Evolutionary conservation across 495 filamentous ascomycete species (phyloP).

Genomic region (Penicillium canescens): DNA sequence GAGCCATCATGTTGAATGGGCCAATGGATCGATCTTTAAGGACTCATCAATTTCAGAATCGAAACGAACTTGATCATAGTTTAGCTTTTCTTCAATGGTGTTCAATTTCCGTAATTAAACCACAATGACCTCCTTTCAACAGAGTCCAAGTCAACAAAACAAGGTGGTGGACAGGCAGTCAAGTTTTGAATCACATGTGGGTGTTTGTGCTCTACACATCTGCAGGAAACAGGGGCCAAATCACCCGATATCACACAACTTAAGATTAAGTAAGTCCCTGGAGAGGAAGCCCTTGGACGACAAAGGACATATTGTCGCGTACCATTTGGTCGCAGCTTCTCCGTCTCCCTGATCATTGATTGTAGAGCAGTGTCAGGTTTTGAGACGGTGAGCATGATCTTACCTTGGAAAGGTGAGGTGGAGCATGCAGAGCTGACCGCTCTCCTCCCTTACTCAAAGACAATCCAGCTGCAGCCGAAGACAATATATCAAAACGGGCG

Average conservation of each 20-base stretch:
- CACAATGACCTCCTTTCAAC: not conserved
- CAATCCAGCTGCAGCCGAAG: conserved; percentile 11
- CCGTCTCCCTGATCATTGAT: not conserved
- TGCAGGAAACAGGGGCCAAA: conserved; percentile 15
- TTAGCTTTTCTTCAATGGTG: too few species aligned
- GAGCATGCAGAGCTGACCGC: not conserved
- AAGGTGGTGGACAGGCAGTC: conserved; percentile 1
- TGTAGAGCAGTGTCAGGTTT: not conserved
- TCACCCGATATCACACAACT: conserved; percentile 15
- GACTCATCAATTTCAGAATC: too few species aligned
- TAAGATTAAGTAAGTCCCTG: not conserved
- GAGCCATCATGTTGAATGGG: too few species aligned
- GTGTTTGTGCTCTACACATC: conserved; percentile 10
- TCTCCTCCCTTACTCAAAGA: conserved; percentile 2
- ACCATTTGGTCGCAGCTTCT: not conserved
- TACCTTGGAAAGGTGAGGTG: not conserved
- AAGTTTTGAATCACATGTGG: conserved; percentile 6
- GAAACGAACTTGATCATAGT: too few species aligned
- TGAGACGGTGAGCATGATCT: not conserved
- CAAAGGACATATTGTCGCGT: not conserved
- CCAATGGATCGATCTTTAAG: too few species aligned
- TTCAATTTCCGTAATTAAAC: too few species aligned
- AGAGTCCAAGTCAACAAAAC: not conserved
- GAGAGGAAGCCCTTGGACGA: not conserved
- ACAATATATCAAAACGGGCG: not conserved